Base-by-base conservation (phyloP, 805 yeast species). In the Zygosaccharomyces bisporus region DNA sequence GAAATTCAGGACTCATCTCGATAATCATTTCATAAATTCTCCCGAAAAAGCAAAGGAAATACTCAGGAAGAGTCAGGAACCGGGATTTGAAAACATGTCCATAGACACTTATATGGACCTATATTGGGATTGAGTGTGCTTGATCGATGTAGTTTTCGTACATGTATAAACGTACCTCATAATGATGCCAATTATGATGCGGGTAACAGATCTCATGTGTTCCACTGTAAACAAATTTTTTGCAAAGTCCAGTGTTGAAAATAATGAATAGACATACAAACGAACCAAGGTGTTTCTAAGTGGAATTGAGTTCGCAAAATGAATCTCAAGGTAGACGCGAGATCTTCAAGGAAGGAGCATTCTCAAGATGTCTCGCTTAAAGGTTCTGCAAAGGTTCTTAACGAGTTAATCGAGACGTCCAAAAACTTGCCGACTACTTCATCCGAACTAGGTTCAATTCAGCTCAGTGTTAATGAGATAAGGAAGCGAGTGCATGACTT, bases 401-500 rank as follows among this genome's bases (percentile, higher is more conserved):
- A 79, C 49, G 96, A 88, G 57, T 73, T 89, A 43, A 63, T 88
- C 41, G 95, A 86, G 58, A 75, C 90, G 1, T 82, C 95, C 0
- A 74, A 77, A 49, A 83, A 84, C 56, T 70, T 90, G 46, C 96
- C 96, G 4, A 67, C 74, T 6, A 60, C 73, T 52, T 70, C 71
- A 42, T 76, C 83, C 35, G 89, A 84, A 43, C 65, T 88, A 34
- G 96, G 95, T 4, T 73, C 91, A 2, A 80, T 90, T 41, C 88
- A 86, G 62, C 72, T 89, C 49, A 86, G 95, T 17, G 73, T 89
- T 45, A 76, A 75, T 48, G 97, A 90, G 68, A 77, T 91, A 59
- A 80, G 80, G 54, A 76, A 80, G 54, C 77, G 83, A 49, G 81
- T 91, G 0, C 71, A 70, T 43, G 76, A 72, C 37, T 68, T 83